Evolutionary conservation across 306 rosid genomes (phyloP).

Genomic region (Prunus armeniaca): DNA sequence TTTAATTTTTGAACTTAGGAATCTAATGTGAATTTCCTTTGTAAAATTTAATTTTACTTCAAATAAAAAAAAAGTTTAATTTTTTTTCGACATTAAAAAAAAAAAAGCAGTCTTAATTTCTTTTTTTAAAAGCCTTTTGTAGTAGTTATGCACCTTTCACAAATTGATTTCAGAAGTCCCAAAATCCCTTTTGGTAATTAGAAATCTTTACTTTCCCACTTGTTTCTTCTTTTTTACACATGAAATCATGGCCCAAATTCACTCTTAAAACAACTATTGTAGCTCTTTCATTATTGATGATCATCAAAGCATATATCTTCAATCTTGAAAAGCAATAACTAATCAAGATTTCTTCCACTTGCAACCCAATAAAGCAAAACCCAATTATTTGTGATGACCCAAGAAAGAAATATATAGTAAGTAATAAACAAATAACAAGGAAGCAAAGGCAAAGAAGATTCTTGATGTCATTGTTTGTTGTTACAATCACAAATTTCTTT

Average conservation of each 20-base stretch:
- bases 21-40: too few species aligned
- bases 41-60: too few species aligned
- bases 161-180: not conserved
- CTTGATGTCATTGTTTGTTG: conserved; percentile 24
- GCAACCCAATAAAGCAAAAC: conserved; percentile 7
- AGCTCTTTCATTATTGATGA: not conserved
- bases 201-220: not conserved
- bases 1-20: too few species aligned
- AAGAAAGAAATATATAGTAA: not conserved
- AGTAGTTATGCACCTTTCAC: not conserved
- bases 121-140: too few species aligned
- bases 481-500: conserved; percentile 25
- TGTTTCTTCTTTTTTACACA: too few species aligned
- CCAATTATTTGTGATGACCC: conserved; percentile 16
- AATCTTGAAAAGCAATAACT: too few species aligned
- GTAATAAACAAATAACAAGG: not conserved
- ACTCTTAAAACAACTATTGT: too few species aligned
- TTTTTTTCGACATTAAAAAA: too few species aligned
- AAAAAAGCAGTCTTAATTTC: too few species aligned
- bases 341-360: not conserved
- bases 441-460: conserved; percentile 15
- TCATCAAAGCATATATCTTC: too few species aligned
- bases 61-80: too few species aligned
- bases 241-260: not conserved
- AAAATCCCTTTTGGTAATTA: not conserved